These are phyloP conservation scores for Alnus rubra DNA, from an alignment of 306 rosid species.

Conservation along the genomic window DNA sequence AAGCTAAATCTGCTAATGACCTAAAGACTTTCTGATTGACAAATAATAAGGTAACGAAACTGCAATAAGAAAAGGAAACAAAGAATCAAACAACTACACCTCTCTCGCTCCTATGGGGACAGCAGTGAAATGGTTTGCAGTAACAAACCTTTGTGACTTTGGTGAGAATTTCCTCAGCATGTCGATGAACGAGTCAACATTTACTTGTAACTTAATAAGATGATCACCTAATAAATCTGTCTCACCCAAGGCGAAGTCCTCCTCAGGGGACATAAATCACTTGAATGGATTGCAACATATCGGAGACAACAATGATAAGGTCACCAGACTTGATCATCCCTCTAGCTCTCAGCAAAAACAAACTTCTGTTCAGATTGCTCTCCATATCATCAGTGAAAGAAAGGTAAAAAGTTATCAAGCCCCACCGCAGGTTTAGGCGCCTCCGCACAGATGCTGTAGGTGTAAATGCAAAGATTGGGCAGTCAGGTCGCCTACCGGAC, in stretches of 20 bases:
- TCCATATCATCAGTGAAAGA: slow-evolving; percentile 93
- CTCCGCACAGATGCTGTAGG: slow-evolving; percentile 72
- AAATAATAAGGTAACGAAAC: too few species aligned
- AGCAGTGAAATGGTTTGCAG: too few species aligned
- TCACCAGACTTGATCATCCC: slow-evolving; percentile 91
- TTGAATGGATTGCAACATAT: slow-evolving; percentile 88
- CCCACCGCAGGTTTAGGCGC: slow-evolving; percentile 94
- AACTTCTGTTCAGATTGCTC: slow-evolving; percentile 79
- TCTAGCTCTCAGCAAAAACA: slow-evolving; percentile 88
- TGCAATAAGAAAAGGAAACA: too few species aligned
- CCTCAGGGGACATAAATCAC: slow-evolving; percentile 81
- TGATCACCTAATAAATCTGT: too few species aligned
- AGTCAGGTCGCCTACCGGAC: slow-evolving; percentile 90
- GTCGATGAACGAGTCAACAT: not conserved
- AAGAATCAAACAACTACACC: too few species aligned
- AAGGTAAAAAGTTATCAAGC: slow-evolving; percentile 86
- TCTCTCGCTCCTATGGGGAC: too few species aligned
- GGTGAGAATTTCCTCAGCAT: not conserved
- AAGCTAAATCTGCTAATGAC: too few species aligned
- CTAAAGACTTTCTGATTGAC: too few species aligned
- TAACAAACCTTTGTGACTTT: too few species aligned
- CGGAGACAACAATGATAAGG: slow-evolving; percentile 94
- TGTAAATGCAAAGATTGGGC: slow-evolving; percentile 94
- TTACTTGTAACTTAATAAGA: too few species aligned
- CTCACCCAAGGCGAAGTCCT: not conserved